Evolutionary conservation across 192 early-diverging fungal species (phyloP), one percentile per base, ranked within the genome.

Genomic region (Entomortierella chlamydospora): DNA sequence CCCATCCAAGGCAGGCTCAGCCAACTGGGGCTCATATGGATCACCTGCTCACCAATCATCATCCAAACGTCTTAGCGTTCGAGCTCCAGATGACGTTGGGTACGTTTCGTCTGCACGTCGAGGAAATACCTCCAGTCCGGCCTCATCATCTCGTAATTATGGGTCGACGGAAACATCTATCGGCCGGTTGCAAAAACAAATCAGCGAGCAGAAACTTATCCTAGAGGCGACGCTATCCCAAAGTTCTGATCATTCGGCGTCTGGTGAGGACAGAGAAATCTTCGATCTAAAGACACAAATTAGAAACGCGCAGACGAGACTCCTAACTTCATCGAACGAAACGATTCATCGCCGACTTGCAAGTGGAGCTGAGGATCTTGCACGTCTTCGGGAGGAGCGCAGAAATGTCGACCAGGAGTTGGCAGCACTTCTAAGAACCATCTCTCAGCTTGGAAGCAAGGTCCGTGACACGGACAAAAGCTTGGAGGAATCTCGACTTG

Each of bases 321-420:
- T 69, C 22, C n/a, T 72, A 28, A 12, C 54, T 26, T 81, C 77
- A 17, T 52, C 63, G 11, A 73, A 72, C 55, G 67, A 74, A 28
- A 58, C 57, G 22, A 43, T 81, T 33, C 68, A 63, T n/a, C 68
- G 54, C 12, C 67, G 78, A 51, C 17, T 71, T 50, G 65, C 57
- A 31, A 73, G 72, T 28, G 83, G 81, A 26, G 72, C 68, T 12
- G 61, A 79, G 26, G 86, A 87, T 45, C 60, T 89, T 25, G 69
- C 72, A 6, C 68, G 72, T 59, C 53, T 90, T 11, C 74, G 83
- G 5, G 85, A 87, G 30, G 81, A 88, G 55, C 74, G 85, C 15
- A 79, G 79, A 34, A 74, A 83, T 53, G 68, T 90, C 59, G 83
- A 84, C 28, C 57, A 69, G 20, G 87, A 90, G 51, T 41, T 87